Base-by-base conservation (phyloP, 2,329 filamentous ascomycete genomes). In the Fusarium torulosum region DNA sequence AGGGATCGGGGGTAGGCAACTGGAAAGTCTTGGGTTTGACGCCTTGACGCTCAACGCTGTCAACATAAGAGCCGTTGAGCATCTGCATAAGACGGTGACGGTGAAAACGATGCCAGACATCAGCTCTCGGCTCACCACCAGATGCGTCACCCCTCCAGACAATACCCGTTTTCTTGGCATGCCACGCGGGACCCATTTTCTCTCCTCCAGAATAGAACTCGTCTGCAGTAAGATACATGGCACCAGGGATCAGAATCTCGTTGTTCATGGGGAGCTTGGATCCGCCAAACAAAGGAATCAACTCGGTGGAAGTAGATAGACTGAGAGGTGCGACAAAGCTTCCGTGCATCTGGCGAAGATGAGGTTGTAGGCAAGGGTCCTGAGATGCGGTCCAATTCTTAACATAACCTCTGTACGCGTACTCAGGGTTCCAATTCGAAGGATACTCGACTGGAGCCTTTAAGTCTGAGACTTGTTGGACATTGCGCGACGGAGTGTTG, bases 31-130 rank as follows among this genome's bases (percentile, higher is more conserved):
- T 74, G 33, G 83, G 73, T 37, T 79, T 77, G 46, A 76, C 66
- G 35, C 70, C 75, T 17, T 75, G 72, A 38, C 77, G 72, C 71
- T 89, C 85, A 31, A 84, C 80, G 10, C 76, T 72, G 27, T 75
- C 75, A 21, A 90, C 85, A 19, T 81, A 83, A 2, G 87, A 90
- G 10, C 84, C 84, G 70, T 93, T 92, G 46, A 90, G 79, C 88
- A 92, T 90, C 59, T 88, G 82, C 25, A 92, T 80, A 59, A 92
- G 86, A 6, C 90, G 88, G 70, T 91, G 90, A n/a, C 90, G 87
- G 63, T 92, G 90, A 70, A 91, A 91, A 35, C 87, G 85, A 33
- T 82, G 82, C 90, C 90, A 93, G 62, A 85, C 90, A 43, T 87
- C 75, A n/a, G 72, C 71, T 56, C 78, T 78, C 44, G 82, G 77